A percentile compares a stretch with the other conserved stretches of the same genome.
Evolutionary conservation across 2,329 filamentous ascomycete species (phyloP).

Genomic region (Onygenales sp.): DNA sequence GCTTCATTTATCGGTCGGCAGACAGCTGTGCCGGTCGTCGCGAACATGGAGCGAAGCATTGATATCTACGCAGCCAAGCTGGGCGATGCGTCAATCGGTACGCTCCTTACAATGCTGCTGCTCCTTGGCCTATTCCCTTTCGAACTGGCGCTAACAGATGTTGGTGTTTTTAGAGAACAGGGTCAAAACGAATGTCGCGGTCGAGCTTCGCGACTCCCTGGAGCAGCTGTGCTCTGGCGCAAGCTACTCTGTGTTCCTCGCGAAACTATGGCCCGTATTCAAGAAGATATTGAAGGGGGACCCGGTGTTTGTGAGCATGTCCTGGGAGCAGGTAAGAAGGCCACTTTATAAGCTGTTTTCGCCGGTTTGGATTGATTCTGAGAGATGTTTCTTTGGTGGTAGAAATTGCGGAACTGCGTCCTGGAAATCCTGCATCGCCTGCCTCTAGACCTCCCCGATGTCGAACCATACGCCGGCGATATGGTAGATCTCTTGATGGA

Average conservation of each 20-base stretch:
- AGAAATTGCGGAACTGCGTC: constrained; percentile 85
- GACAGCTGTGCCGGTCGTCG: background rate
- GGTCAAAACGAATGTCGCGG: constrained; percentile 70
- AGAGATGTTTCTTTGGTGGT: constrained; percentile 6
- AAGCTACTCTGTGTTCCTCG: constrained; percentile 71
- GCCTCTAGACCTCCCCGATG: constrained; percentile 63
- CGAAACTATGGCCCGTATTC: constrained; percentile 83
- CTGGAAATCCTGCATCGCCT: constrained; percentile 91
- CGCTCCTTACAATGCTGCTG: constrained; percentile 9
- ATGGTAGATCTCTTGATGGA: constrained; percentile 85
- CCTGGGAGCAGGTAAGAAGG: constrained; percentile 67
- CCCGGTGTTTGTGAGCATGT: constrained; percentile 85
- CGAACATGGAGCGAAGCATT: constrained; percentile 35
- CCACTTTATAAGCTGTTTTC: constrained; percentile 1
- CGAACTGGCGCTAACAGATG: background rate
- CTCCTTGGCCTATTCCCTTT: background rate
- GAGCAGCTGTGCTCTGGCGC: constrained; percentile 71
- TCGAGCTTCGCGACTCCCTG: constrained; percentile 80
- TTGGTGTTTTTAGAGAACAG: constrained; percentile 55
- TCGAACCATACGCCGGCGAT: constrained; percentile 81
- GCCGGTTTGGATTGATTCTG: background rate
- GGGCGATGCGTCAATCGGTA: constrained; percentile 40
- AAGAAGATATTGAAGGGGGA: constrained; percentile 73
- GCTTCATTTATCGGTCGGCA: too few relatives aligned
- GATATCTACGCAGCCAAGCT: constrained; percentile 42